Base-by-base conservation (phyloP, 352 stramenopile species). In the Globisporangium nagaii region DNA sequence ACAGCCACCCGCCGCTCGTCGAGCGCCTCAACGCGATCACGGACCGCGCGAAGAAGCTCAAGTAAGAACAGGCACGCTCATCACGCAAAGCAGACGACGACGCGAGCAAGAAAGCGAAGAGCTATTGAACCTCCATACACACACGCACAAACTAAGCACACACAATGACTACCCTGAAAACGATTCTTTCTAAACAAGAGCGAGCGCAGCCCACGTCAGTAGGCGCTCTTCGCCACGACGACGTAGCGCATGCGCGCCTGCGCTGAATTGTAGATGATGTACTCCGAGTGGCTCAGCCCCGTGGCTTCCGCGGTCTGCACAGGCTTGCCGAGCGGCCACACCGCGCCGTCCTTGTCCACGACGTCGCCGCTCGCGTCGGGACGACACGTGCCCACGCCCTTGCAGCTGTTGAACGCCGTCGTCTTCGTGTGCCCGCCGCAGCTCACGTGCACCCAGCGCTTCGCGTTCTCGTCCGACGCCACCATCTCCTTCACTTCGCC, bases 1-100 rank as follows among this genome's bases (percentile, higher is more conserved):
- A 99, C 76, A 97, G 79, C 62, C 97, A 99, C 70, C 97, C 97
- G 31, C 94, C 96, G 37, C 74, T 99, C 31, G 82, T 98, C 3
- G 94, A 99, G 67, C 84, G 97, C 13, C 76, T 99, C 8, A 87
- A 81, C 39, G 95, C 93, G n/a, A 98, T 99, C 55, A 68, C 69
- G 1, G 62, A 54, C 4, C 62, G 73, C 35, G 74, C 68, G 13
- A 88, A 87, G 69, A 88, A 90, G 57, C 65, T 63, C 20, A 54
- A 80, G 64, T 87, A 71, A 59, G 28, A 42, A 35, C 13, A 17
- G 1, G 3, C 17, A 24, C 2, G 27, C 6, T 17, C n/a, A 22
- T 3, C 9, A 48, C 9, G 19, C 20, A 28, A 43, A 43, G n/a
- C n/a, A 45, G 19, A 27, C 37, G 17, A 11, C 19, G 15, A 20